Evolutionary conservation across 2,329 filamentous ascomycete species (phyloP).

Genomic region (Dendrostoma leiphaemia): DNA sequence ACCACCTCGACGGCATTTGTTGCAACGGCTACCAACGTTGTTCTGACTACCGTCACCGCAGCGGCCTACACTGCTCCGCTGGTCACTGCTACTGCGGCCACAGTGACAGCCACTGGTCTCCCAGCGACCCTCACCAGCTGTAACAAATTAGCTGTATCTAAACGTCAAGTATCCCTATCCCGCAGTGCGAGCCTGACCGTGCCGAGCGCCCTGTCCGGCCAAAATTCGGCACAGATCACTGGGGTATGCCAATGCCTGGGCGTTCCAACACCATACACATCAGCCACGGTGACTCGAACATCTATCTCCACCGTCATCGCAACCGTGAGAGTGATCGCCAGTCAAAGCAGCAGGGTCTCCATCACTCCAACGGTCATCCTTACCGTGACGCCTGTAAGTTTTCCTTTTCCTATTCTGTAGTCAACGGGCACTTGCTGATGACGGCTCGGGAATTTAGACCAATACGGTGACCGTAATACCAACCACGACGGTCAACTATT

Average conservation of each 20-base stretch:
- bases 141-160: not conserved
- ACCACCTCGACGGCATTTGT: not conserved
- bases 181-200: not conserved
- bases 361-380: not conserved
- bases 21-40: not conserved
- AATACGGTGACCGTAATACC: not conserved
- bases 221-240: not conserved
- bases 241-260: not conserved
- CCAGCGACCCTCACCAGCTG: not conserved
- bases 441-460: not conserved
- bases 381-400: not conserved
- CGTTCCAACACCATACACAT: not conserved
- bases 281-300: not conserved
- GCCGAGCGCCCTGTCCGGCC: not conserved
- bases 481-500: not conserved
- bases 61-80: too few species aligned
- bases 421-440: not conserved
- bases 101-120: not conserved
- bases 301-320: too few species aligned
- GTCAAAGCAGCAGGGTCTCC: not conserved
- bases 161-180: not conserved
- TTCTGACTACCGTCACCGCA: not conserved
- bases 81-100: not conserved
- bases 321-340: not conserved
- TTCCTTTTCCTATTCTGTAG: accelerated